These are phyloP conservation scores for Davidsoniella neocaledoniae DNA, from an alignment of 2,329 filamentous ascomycete species.

Conservation along the genomic window DNA sequence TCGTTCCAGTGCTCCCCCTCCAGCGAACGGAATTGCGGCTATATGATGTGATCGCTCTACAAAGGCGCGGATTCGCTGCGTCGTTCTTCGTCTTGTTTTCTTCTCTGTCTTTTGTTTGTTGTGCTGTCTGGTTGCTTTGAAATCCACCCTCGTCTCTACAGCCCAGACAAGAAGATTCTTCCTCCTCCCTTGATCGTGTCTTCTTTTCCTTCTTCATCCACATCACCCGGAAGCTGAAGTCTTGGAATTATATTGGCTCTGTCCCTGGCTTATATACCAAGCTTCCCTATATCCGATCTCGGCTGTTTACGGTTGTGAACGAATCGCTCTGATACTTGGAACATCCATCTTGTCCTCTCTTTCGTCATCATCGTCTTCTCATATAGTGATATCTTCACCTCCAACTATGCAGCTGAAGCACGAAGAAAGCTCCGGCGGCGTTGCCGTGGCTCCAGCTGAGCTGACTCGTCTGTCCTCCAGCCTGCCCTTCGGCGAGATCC, in stretches of 20 bases:
- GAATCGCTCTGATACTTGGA: no score
- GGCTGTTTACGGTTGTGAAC: no score
- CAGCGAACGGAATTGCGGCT: not conserved
- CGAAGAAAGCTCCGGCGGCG: conserved; percentile 12
- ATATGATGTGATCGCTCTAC: not conserved
- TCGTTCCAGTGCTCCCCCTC: not conserved
- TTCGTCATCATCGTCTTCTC: not conserved
- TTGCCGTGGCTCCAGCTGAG: conserved; percentile 6
- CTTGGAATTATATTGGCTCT: not conserved
- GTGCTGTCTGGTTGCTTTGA: not conserved
- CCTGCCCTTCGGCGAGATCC: conserved; percentile 39
- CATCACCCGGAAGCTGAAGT: not conserved
- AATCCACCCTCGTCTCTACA: not conserved
- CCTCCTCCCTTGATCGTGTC: not conserved
- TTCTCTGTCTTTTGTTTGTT: not conserved
- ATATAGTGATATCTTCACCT: not conserved
- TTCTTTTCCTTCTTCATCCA: not conserved
- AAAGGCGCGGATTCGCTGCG: not conserved
- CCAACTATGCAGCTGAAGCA: conserved; percentile 14
- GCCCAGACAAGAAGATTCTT: not conserved
- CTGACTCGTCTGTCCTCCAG: conserved; percentile 26
- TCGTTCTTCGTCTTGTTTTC: not conserved
- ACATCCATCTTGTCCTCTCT: not conserved
- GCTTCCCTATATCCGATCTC: no score
- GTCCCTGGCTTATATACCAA: not conserved